Evolutionary conservation across 768 basidiomycete genomes (phyloP).

Genomic region (Candolleomyces aberdarensis): DNA sequence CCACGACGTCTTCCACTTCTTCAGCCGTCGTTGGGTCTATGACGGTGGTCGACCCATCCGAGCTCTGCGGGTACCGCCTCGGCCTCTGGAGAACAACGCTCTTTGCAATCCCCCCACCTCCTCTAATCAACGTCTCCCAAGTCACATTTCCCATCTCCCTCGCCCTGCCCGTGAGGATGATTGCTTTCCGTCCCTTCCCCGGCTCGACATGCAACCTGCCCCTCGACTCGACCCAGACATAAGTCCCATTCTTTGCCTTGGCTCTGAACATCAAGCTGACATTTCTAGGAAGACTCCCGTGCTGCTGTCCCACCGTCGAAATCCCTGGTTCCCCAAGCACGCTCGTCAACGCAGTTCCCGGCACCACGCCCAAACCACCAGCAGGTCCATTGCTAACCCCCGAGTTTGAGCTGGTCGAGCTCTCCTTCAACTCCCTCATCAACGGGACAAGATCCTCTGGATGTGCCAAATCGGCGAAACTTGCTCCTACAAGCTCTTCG

Average conservation of each 20-base stretch:
- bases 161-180: conserved; percentile 83
- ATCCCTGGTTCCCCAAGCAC: background rate
- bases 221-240: conserved; percentile 90
- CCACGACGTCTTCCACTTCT: conserved; percentile 9
- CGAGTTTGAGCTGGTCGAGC: conserved; percentile 29
- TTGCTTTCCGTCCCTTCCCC: conserved; percentile 91
- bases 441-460: conserved; percentile 87
- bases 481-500: conserved; percentile 75
- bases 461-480: conserved; percentile 81
- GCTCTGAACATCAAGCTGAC: conserved; percentile 89
- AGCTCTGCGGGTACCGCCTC: no score
- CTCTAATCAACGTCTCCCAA: conserved; percentile 53
- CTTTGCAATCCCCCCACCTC: conserved; percentile 45
- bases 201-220: conserved; percentile 89
- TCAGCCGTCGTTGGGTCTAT: background rate
- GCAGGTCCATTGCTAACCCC: conserved; percentile 10
- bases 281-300: conserved; percentile 37
- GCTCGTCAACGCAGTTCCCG: background rate
- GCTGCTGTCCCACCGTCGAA: background rate
- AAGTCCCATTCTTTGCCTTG: conserved; percentile 56
- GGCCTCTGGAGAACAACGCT: conserved; percentile 8
- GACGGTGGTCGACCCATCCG: no score
- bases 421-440: conserved; percentile 88
- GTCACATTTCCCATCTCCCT: conserved; percentile 58
- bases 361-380: conserved; percentile 11